These are phyloP conservation scores for Toxoplasma gondii DNA, from an alignment of 169 alveolate genomes.

Conservation along the genomic window DNA sequence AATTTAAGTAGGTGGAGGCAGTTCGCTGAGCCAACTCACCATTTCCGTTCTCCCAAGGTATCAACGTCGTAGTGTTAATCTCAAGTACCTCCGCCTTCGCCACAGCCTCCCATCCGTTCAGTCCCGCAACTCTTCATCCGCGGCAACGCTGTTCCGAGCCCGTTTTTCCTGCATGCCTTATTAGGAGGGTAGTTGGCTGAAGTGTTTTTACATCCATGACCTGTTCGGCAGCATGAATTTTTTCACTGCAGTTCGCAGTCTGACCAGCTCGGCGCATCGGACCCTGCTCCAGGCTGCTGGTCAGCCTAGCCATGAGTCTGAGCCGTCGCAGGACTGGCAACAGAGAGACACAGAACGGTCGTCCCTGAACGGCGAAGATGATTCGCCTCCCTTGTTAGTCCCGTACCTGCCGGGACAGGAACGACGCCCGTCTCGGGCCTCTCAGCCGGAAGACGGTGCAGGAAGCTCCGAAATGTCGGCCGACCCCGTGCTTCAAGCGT, in stretches of 20 bases:
- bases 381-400: not conserved
- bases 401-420: not conserved
- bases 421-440: not conserved
- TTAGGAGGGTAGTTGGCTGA: too few species aligned
- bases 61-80: too few species aligned
- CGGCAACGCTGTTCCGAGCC: too few species aligned
- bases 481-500: not conserved
- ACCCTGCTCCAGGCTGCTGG: not conserved
- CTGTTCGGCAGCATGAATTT: not conserved
- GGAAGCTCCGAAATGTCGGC: not conserved
- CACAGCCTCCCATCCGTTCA: too few species aligned
- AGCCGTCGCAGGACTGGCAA: not conserved
- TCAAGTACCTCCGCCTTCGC: too few species aligned
- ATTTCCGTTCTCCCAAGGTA: too few species aligned
- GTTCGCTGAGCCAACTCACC: too few species aligned
- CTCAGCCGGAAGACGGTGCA: not conserved
- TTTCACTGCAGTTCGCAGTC: not conserved
- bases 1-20: too few species aligned
- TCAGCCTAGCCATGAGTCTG: not conserved
- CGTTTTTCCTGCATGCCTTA: too few species aligned
- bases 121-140: too few species aligned
- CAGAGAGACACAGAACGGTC: not conserved
- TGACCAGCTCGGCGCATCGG: constrained; percentile 24
- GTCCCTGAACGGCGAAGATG: not conserved
- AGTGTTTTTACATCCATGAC: too few species aligned